phyloP scores from a whole-genome alignment of 1,139 yeast species.

The Saccharomyces hybrid region DNA sequence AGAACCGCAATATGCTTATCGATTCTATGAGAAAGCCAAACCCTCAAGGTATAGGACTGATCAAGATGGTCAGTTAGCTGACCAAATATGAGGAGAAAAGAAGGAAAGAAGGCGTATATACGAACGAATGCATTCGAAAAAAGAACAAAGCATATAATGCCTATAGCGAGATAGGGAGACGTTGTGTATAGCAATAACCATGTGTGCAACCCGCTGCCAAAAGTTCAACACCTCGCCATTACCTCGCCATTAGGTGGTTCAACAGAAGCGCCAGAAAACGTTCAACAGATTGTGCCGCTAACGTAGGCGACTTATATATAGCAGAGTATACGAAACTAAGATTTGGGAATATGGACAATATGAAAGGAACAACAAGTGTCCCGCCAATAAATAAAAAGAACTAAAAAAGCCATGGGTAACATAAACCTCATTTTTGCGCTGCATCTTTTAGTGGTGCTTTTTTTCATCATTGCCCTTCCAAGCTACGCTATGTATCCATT shows the following conservation, averaged over 20 bases:
- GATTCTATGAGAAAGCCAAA: too few species aligned
- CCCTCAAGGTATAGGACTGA: too few species aligned
- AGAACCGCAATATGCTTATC: too few species aligned
- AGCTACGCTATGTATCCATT: neutral
- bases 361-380: neutral
- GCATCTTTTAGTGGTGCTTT: neutral
- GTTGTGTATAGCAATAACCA: neutral
- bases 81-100: too few species aligned
- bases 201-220: neutral
- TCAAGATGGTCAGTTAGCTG: too few species aligned
- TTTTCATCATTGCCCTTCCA: neutral
- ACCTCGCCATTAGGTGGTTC: neutral
- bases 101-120: too few species aligned
- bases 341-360: neutral
- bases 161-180: too few species aligned
- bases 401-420: neutral
- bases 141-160: too few species aligned
- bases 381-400: neutral
- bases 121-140: too few species aligned
- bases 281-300: neutral
- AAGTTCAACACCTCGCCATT: neutral
- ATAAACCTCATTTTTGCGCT: neutral
- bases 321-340: neutral
- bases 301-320: neutral
- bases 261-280: neutral